These are phyloP conservation scores for Penicillium sp. DNA, from an alignment of 2,329 filamentous ascomycete species.

Conservation along the genomic window DNA sequence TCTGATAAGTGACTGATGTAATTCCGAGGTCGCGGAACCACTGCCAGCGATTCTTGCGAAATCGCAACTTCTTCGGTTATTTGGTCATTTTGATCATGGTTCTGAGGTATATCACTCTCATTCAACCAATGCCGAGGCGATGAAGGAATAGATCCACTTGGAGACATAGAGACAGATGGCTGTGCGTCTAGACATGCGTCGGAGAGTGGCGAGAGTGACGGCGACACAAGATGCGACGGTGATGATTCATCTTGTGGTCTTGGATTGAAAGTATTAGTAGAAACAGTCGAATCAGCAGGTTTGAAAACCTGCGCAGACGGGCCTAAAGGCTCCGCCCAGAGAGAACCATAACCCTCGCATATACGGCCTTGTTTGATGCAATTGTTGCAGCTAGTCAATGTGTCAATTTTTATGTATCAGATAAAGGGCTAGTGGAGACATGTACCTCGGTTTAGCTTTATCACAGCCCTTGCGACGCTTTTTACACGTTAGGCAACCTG, in stretches of 20 bases:
- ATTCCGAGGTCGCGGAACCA: slow-evolving; percentile 17
- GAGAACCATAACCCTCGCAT: slow-evolving; percentile 41
- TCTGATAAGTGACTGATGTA: slow-evolving; percentile 29
- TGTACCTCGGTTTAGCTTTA: slow-evolving; percentile 38
- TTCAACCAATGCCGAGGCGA: slow-evolving; percentile 5
- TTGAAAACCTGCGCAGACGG: slow-evolving; percentile 33
- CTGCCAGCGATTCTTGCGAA: not conserved
- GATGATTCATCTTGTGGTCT: slow-evolving; percentile 7
- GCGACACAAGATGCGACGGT: slow-evolving; percentile 9
- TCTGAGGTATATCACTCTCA: not conserved
- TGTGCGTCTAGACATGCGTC: slow-evolving; percentile 11
- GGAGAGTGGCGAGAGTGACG: slow-evolving; percentile 12
- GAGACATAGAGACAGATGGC: slow-evolving; percentile 8
- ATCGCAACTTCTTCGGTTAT: not conserved
- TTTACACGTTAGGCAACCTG: slow-evolving; percentile 43
- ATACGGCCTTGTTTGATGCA: slow-evolving; percentile 34
- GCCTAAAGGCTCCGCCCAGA: slow-evolving; percentile 37
- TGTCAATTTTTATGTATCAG: not conserved
- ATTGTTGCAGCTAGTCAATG: slow-evolving; percentile 22
- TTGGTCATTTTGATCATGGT: not conserved
- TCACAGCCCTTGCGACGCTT: slow-evolving; percentile 40
- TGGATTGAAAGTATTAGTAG: not conserved
- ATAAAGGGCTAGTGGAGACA: not conserved
- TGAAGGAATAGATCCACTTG: slow-evolving; percentile 4
- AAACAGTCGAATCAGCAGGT: slow-evolving; percentile 2